Conservation (phyloP, 78 protist species). For the Tieghemostelium lacteum region DNA sequence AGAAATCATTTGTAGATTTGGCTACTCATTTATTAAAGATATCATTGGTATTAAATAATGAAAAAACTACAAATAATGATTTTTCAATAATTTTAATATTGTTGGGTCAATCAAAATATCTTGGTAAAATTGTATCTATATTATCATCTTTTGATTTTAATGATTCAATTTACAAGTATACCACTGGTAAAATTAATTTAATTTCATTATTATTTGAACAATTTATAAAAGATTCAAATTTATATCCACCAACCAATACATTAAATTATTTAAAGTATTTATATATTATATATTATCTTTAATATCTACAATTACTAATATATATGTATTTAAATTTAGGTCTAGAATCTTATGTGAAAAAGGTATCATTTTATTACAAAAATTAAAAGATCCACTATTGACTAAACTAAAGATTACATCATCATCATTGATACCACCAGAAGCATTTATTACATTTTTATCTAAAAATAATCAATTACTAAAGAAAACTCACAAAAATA, state of each 20-base stretch:
- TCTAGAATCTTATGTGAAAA: conserved; percentile 3
- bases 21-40: background rate
- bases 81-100: background rate
- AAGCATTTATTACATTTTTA: background rate
- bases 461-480: background rate
- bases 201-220: background rate
- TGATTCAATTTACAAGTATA: background rate
- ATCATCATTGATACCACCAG: conserved; percentile 22
- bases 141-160: conserved; percentile 5
- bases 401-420: conserved; percentile 26
- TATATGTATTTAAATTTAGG: background rate
- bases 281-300: background rate
- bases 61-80: background rate
- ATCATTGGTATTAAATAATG: background rate
- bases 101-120: background rate
- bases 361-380: background rate
- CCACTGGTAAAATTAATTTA: background rate
- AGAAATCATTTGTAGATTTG: background rate
- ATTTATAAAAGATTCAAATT: background rate
- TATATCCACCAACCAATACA: conserved; percentile 8
- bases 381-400: background rate
- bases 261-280: conserved; percentile 6
- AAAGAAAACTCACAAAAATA: background rate
- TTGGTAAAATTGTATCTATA: background rate
- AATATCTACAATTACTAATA: background rate